These are phyloP conservation scores for Eremomyces bilateralis DNA, from an alignment of 495 filamentous ascomycete genomes.

Conservation along the genomic window DNA sequence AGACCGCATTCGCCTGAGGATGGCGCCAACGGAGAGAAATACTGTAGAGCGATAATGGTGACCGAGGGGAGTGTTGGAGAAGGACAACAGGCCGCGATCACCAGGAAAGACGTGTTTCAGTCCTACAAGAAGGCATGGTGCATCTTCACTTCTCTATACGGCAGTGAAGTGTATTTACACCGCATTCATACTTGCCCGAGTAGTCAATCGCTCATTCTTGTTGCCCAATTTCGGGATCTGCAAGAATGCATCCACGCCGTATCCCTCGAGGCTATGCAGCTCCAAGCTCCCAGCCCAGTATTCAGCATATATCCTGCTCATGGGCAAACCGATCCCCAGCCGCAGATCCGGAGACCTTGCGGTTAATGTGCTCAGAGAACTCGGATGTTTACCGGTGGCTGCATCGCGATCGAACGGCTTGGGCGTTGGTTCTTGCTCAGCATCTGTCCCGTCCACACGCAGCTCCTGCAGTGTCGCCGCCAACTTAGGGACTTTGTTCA, in stretches of 20 bases:
- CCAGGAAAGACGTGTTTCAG: too few relatives aligned
- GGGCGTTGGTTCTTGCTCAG: background rate
- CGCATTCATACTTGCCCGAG: conserved; percentile 71
- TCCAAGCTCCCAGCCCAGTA: conserved; percentile 95
- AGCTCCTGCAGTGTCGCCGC: conserved; percentile 90
- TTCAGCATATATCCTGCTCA: conserved; percentile 90
- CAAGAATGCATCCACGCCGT: conserved; percentile 92
- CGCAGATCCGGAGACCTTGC: conserved; percentile 69
- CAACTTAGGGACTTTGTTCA: conserved; percentile 73
- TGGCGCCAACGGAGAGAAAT: background rate
- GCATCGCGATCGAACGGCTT: background rate
- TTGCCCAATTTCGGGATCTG: conserved; percentile 96
- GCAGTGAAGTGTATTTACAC: conserved; percentile 28
- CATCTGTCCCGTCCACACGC: conserved; percentile 4
- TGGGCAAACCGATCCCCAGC: conserved; percentile 81
- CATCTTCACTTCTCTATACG: background rate
- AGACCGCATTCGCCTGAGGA: background rate
- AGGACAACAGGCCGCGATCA: background rate
- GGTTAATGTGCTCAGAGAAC: conserved; percentile 55
- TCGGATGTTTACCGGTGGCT: conserved; percentile 14
- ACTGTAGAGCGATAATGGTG: background rate
- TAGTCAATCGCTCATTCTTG: conserved; percentile 91
- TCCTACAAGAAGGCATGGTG: background rate
- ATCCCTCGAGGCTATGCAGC: conserved; percentile 83
- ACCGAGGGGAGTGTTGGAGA: background rate